These are phyloP conservation scores for Brachypodium distachyon DNA, from an alignment of 202 grass and related monocot species.

Conservation along the genomic window DNA sequence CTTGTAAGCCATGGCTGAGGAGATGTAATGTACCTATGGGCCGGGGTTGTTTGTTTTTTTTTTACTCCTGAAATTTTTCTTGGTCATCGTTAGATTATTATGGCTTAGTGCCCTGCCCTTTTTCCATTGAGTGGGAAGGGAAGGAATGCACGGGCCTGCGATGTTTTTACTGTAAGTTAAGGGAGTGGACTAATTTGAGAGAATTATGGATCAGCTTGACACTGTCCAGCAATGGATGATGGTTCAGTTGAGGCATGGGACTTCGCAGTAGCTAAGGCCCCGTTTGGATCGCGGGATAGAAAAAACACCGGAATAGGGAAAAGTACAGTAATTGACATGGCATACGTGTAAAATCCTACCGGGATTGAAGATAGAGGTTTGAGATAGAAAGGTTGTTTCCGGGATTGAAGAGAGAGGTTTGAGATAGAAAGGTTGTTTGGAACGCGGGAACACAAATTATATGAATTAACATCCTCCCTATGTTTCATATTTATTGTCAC, in stretches of 20 bases:
- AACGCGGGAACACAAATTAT: no score
- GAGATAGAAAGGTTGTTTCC: no score
- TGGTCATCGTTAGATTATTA: neutral
- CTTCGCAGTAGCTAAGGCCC: neutral
- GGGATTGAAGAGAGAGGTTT: no score
- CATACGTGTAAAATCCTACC: no score
- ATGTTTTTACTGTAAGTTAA: constrained; percentile 31
- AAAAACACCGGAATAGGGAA: no score
- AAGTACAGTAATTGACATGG: no score
- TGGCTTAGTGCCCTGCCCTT: constrained; percentile 4
- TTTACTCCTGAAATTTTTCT: constrained; percentile 26
- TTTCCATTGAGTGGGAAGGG: neutral
- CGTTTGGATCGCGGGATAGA: no score
- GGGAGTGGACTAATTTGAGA: constrained; percentile 17
- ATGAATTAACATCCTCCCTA: no score
- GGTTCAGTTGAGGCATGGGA: neutral
- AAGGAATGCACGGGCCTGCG: neutral
- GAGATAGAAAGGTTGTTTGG: no score
- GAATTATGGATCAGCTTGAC: constrained; percentile 27
- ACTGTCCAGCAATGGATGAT: constrained; percentile 29
- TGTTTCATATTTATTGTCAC: no score
- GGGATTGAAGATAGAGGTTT: no score
- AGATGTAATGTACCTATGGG: neutral
- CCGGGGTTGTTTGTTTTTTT: neutral
- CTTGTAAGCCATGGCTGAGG: constrained; percentile 39